These are phyloP conservation scores for Canavalia gladiata DNA, from an alignment of 306 rosid genomes.

Conservation along the genomic window DNA sequence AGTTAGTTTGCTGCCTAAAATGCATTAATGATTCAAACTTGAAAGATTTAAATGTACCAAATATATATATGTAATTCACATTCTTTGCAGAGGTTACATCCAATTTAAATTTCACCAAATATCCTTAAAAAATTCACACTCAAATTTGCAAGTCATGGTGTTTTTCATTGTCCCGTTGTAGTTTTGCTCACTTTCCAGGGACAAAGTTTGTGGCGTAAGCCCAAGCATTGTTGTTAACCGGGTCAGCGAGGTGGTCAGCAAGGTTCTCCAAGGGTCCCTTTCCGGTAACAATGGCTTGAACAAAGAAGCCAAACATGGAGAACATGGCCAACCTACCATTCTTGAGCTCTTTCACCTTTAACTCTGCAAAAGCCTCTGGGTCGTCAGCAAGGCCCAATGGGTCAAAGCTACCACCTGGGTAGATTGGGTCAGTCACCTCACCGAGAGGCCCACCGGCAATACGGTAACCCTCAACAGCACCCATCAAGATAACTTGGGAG, in stretches of 20 bases:
- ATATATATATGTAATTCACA: neutral
- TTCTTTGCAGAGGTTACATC: neutral
- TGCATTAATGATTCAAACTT: neutral
- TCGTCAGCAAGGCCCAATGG: conserved; percentile 48
- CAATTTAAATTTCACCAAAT: neutral
- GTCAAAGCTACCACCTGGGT: conserved; percentile 49
- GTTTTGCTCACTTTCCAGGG: conserved; percentile 13
- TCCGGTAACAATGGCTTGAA: conserved; percentile 44
- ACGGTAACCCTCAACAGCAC: conserved; percentile 44
- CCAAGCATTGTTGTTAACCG: conserved; percentile 49
- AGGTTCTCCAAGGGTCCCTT: conserved; percentile 43
- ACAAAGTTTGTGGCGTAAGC: conserved; percentile 46
- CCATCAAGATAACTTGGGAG: conserved; percentile 32
- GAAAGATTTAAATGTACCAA: neutral
- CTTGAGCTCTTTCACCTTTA: conserved; percentile 43
- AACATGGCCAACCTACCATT: conserved; percentile 46
- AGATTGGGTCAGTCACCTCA: conserved; percentile 43
- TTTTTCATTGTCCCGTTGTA: neutral
- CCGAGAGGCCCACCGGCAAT: conserved; percentile 46
- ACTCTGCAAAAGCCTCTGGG: conserved; percentile 47
- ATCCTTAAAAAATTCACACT: neutral
- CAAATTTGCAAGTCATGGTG: neutral
- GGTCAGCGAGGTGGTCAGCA: conserved; percentile 39
- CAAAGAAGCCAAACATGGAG: conserved; percentile 44
- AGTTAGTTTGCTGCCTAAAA: no score